Conservation (phyloP, 2,329 filamentous ascomycete species). For the Scopulariopsis brevicaulis region DNA sequence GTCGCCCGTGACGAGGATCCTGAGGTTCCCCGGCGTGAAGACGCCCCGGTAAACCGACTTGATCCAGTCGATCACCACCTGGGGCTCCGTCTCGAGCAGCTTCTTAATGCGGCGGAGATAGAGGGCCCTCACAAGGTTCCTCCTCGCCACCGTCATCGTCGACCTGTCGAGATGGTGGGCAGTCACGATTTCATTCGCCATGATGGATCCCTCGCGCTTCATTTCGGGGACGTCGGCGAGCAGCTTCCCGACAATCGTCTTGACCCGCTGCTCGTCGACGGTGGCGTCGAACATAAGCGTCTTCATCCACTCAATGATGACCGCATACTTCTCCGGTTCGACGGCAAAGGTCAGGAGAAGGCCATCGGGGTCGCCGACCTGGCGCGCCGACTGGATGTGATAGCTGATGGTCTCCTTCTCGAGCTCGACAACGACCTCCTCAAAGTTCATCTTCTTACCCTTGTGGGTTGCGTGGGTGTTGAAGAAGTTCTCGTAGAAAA, state of each 20-base stretch:
- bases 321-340: slow-evolving; percentile 77
- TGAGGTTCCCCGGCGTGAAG: slow-evolving; percentile 76
- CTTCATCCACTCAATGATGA: slow-evolving; percentile 72
- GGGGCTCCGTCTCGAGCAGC: slow-evolving; percentile 65
- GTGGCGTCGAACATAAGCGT: slow-evolving; percentile 81
- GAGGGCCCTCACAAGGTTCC: slow-evolving; percentile 73
- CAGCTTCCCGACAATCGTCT: slow-evolving; percentile 63
- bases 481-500: slow-evolving; percentile 92
- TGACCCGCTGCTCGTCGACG: slow-evolving; percentile 61
- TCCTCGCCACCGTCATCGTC: slow-evolving; percentile 65
- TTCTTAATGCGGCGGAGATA: slow-evolving; percentile 81
- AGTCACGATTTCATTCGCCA: slow-evolving; percentile 55
- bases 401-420: slow-evolving; percentile 89
- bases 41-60: slow-evolving; percentile 64
- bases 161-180: slow-evolving; percentile 73
- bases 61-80: slow-evolving; percentile 65
- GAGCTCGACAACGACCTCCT: slow-evolving; percentile 82
- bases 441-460: slow-evolving; percentile 71
- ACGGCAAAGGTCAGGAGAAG: slow-evolving; percentile 73
- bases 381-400: slow-evolving; percentile 54
- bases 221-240: slow-evolving; percentile 84
- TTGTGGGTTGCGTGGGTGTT: slow-evolving; percentile 73
- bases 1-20: slow-evolving; percentile 74
- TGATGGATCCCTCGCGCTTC: slow-evolving; percentile 72
- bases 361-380: slow-evolving; percentile 70